Conservation (phyloP, 768 basidiomycete genomes). For the Auricularia cornea region DNA sequence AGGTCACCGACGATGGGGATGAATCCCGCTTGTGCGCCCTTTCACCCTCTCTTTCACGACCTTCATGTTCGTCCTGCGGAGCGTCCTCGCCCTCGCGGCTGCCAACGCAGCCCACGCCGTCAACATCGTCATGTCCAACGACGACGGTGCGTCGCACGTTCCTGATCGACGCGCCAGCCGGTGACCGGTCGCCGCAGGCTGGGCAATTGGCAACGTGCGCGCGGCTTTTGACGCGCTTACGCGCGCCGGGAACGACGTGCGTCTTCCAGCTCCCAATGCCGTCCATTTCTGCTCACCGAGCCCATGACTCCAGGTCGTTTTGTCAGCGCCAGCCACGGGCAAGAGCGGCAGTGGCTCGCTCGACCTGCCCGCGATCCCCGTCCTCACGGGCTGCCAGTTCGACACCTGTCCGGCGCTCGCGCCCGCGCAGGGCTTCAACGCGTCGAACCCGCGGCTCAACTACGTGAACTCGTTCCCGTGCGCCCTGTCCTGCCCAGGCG, state of each 20-base stretch:
- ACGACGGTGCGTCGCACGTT: conserved; percentile 16
- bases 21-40: too few relatives aligned
- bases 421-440: conserved; percentile 35
- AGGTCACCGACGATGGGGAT: too few relatives aligned
- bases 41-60: too few relatives aligned
- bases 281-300: neutral
- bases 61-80: too few relatives aligned
- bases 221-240: conserved; percentile 19
- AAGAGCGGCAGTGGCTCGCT: conserved; percentile 39
- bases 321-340: conserved; percentile 40
- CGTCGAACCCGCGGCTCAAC: conserved; percentile 27
- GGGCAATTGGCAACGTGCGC: conserved; percentile 25
- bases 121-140: conserved; percentile 21
- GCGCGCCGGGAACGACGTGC: conserved; percentile 18
- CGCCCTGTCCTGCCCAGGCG: neutral
- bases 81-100: too few relatives aligned
- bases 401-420: conserved; percentile 34
- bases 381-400: conserved; percentile 28
- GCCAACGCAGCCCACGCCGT: neutral
- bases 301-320: conserved; percentile 19
- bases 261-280: neutral
- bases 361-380: conserved; percentile 21
- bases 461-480: conserved; percentile 38
- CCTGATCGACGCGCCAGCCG: neutral
- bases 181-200: conserved; percentile 7